phyloP scores from a whole-genome alignment of 1,284 basidiomycete species.

The Mycosarcoma mackinlayi region DNA sequence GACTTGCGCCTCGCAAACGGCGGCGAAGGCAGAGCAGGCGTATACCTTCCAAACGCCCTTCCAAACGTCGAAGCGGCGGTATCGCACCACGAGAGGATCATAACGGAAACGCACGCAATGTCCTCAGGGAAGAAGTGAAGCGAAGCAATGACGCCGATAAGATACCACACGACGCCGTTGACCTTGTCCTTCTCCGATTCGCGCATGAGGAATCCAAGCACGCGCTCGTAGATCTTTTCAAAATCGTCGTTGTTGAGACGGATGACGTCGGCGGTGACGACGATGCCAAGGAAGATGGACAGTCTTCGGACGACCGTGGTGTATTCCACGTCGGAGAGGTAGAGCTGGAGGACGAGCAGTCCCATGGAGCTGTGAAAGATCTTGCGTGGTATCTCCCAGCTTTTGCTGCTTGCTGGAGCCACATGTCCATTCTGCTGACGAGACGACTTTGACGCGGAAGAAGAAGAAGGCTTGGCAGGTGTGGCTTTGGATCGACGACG shows the following conservation, averaged over 20 bases:
- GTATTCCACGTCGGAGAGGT: constrained; percentile 69
- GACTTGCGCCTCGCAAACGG: constrained; percentile 86
- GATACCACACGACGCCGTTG: constrained; percentile 91
- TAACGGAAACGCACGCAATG: constrained; percentile 64
- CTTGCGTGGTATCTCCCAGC: constrained; percentile 87
- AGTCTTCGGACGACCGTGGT: constrained; percentile 76
- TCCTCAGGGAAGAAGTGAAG: constrained; percentile 73
- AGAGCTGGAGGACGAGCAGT: constrained; percentile 84
- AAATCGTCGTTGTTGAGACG: constrained; percentile 79
- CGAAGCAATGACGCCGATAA: constrained; percentile 86
- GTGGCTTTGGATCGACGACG: constrained; percentile 24
- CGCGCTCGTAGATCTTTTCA: constrained; percentile 80
- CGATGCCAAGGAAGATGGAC: constrained; percentile 76
- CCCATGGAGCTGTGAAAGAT: constrained; percentile 89
- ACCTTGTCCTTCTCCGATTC: constrained; percentile 79
- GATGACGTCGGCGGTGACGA: constrained; percentile 81
- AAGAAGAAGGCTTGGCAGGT: constrained; percentile 18
- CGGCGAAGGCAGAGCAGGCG: constrained; percentile 79
- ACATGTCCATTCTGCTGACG: constrained; percentile 10
- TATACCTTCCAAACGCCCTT: constrained; percentile 81
- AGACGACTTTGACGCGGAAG: constrained; percentile 6
- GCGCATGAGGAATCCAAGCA: constrained; percentile 90
- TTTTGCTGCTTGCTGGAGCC: constrained; percentile 26
- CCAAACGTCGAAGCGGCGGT: constrained; percentile 94
- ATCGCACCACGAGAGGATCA: constrained; percentile 89